These are phyloP conservation scores for Torrubiellomyces zombiae DNA, from an alignment of 2,329 filamentous ascomycete species.

Conservation along the genomic window DNA sequence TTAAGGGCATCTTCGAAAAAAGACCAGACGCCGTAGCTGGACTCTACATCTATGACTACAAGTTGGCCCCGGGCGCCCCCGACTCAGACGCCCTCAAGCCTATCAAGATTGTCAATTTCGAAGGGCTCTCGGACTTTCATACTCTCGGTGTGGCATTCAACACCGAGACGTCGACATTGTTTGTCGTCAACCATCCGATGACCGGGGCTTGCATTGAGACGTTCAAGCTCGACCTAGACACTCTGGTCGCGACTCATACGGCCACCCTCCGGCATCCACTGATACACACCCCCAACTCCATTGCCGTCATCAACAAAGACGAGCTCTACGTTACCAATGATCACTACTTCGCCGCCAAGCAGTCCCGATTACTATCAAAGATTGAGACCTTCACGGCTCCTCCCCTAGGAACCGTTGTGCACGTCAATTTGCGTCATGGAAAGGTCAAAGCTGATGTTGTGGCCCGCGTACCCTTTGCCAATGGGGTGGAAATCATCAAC, in stretches of 20 bases:
- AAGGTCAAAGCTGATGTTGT: slow-evolving; percentile 10
- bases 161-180: slow-evolving; percentile 16
- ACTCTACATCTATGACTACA: slow-evolving; percentile 22
- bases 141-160: slow-evolving; percentile 23
- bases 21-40: slow-evolving; percentile 9
- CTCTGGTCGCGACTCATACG: slow-evolving; percentile 16
- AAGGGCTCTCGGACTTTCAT: slow-evolving; percentile 19
- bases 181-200: slow-evolving; percentile 20
- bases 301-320: slow-evolving; percentile 15
- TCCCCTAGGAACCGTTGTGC: slow-evolving; percentile 18
- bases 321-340: slow-evolving; percentile 26
- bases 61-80: slow-evolving; percentile 2
- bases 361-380: slow-evolving; percentile 10
- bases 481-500: slow-evolving; percentile 24
- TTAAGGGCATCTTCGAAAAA: slow-evolving; percentile 10
- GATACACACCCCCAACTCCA: slow-evolving; percentile 21
- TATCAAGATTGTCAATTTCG: slow-evolving; percentile 9
- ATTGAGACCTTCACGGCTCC: slow-evolving; percentile 18
- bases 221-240: slow-evolving; percentile 19
- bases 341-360: slow-evolving; percentile 15
- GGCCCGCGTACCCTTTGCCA: slow-evolving; percentile 20
- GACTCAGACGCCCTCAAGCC: slow-evolving; percentile 8
- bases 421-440: slow-evolving; percentile 12
- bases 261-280: slow-evolving; percentile 21
- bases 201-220: slow-evolving; percentile 19